A percentile compares a stretch with the other conserved stretches of the same genome.
Evolutionary conservation across 345 rosid species (phyloP).

Genomic region (Dimocarpus longan): DNA sequence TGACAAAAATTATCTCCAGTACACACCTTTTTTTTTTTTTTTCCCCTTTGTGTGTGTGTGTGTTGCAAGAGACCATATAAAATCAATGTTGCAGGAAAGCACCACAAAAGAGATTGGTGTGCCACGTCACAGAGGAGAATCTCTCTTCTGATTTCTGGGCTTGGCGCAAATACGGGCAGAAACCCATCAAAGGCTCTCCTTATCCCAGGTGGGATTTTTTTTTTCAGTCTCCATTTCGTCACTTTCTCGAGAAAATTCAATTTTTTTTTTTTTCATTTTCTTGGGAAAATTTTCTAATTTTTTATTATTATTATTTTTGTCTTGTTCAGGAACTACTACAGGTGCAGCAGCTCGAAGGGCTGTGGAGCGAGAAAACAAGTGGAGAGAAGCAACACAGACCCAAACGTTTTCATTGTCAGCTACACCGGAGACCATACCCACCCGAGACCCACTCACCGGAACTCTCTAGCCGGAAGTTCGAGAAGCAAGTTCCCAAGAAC

Average conservation of each 20-base stretch:
- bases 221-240: not conserved
- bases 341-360: slow-evolving; percentile 89
- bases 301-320: not conserved
- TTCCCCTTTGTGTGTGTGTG: too few species aligned
- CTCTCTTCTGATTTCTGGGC: slow-evolving; percentile 88
- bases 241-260: not conserved
- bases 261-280: not conserved
- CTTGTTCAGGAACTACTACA: slow-evolving; percentile 70
- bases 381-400: slow-evolving; percentile 72
- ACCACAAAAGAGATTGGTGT: slow-evolving; percentile 62
- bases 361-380: slow-evolving; percentile 90
- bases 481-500: slow-evolving; percentile 51
- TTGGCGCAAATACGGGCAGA: slow-evolving; percentile 97
- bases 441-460: slow-evolving; percentile 86
- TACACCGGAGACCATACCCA: slow-evolving; percentile 92
- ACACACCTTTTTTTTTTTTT: too few species aligned
- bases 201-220: slow-evolving; percentile 62
- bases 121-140: slow-evolving; percentile 73
- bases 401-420: slow-evolving; percentile 60
- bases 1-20: not conserved
- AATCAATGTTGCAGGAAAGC: slow-evolving; percentile 51
- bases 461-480: slow-evolving; percentile 89
- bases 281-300: not conserved
- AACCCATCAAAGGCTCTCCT: slow-evolving; percentile 95
- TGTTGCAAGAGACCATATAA: too few species aligned